A percentile compares a stretch with the other conserved stretches of the same genome.
Evolutionary conservation across 2,329 filamentous ascomycete species (phyloP).

Genomic region (Ceratocystis huliohia): DNA sequence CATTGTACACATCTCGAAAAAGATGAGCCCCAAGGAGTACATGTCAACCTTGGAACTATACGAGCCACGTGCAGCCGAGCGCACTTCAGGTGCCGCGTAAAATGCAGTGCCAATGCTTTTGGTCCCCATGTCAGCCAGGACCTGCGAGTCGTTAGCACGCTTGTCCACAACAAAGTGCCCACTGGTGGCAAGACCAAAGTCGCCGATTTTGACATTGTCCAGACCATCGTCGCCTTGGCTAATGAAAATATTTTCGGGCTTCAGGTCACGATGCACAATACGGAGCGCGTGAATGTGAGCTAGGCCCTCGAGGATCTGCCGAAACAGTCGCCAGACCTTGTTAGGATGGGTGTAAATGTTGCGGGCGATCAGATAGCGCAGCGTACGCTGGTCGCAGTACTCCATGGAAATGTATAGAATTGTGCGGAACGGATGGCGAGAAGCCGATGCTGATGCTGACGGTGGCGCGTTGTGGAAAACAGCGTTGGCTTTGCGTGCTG

Average conservation of each 20-base stretch:
- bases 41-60: conserved; percentile 97
- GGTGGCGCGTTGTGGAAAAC: conserved; percentile 27
- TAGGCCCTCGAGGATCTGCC: conserved; percentile 81
- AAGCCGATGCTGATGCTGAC: conserved; percentile 22
- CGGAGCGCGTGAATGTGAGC: conserved; percentile 79
- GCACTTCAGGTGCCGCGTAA: conserved; percentile 87
- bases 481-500: neutral
- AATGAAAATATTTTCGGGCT: conserved; percentile 96
- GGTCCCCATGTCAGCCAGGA: conserved; percentile 49
- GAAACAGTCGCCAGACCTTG: conserved; percentile 79
- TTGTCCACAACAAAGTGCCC: conserved; percentile 60
- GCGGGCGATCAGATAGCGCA: conserved; percentile 73
- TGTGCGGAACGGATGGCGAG: conserved; percentile 41
- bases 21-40: conserved; percentile 94
- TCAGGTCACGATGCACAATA: conserved; percentile 91
- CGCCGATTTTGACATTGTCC: conserved; percentile 88
- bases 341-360: conserved; percentile 60
- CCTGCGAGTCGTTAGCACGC: conserved; percentile 24
- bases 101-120: conserved; percentile 64
- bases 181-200: conserved; percentile 88
- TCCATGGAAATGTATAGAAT: conserved; percentile 98
- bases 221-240: conserved; percentile 52
- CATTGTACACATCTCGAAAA: conserved; percentile 89
- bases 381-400: conserved; percentile 87
- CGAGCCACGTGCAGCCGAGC: conserved; percentile 57